Percentiles rank a stretch among this genome's conserved stretches.
Evolutionary conservation across 1,284 basidiomycete genomes (phyloP).

Genomic region (Rhodotorula sp.): DNA sequence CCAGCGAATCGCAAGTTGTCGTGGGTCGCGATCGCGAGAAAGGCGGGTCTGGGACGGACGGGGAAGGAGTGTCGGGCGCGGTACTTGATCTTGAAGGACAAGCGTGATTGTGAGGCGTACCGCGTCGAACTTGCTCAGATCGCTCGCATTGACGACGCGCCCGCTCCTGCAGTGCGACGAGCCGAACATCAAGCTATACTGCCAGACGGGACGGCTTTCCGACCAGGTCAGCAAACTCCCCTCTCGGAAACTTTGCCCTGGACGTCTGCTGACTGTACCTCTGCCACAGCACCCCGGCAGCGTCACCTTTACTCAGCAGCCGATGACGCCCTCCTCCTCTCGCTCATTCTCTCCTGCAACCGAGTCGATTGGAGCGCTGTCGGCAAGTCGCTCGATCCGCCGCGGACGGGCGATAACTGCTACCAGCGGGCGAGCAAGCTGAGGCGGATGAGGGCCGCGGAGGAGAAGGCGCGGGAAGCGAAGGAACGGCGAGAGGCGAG

Average conservation of each 20-base stretch:
- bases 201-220: too few species aligned
- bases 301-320: not conserved
- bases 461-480: not conserved
- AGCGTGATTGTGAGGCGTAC: slow-evolving; percentile 6
- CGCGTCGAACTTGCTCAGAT: too few species aligned
- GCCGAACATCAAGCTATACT: too few species aligned
- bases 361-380: slow-evolving; percentile 9
- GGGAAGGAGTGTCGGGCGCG: slow-evolving; percentile 3
- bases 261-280: not conserved
- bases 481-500: too few species aligned
- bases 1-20: not conserved
- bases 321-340: slow-evolving; percentile 10
- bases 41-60: not conserved
- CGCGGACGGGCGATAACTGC: slow-evolving; percentile 9
- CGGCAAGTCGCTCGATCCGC: slow-evolving; percentile 4
- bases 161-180: too few species aligned
- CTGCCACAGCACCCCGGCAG: not conserved
- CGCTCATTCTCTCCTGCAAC: not conserved
- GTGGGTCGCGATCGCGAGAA: slow-evolving; percentile 1
- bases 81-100: slow-evolving; percentile 7
- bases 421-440: slow-evolving; percentile 12
- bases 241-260: not conserved
- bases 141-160: not conserved
- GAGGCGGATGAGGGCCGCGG: not conserved
- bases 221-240: not conserved